Evolutionary conservation across 345 rosid genomes (phyloP), one percentile per base, ranked within the genome.

Genomic region (Heritiera fomes): DNA sequence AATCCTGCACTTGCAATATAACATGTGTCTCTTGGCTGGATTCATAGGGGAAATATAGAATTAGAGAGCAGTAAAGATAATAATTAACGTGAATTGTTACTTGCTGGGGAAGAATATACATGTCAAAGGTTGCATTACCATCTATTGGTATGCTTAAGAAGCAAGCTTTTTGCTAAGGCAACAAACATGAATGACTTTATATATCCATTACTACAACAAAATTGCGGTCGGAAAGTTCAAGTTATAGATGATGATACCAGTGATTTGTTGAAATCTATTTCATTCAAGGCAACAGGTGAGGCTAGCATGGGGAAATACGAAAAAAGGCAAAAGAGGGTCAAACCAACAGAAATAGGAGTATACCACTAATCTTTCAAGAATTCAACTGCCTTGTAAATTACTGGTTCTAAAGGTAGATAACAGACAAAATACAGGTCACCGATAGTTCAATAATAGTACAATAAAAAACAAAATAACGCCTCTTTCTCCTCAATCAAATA

Each of bases 21-120:
- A 78, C 96, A 91, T 8, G 93, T 89, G 66, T 90, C 98, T 84
- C 98, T 88, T 3, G 93, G 98, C 94, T 94, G 84, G 84, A 86
- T 90, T 83, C 84, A 78, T 0, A 6, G 23, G 38, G 17, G 7
- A 62, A 75, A 23, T 46, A 47, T 6, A 65, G 45, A 60, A 68
- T 60, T 28, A 49, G 30, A 53, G 18, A 34, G 30, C 38, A 38
- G 17, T 8, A 56, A 76, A 14, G 53, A 43, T 72, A 12, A 60
- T 10, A 20, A 79, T 8, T 34, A 34, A 34, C 38, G 3, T 34
- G 38, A 34, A 34, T 34, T 34, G 38, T 34, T 34, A 34, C 38
- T 46, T 46, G 55, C 6, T 7, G 13, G 40, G 2, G 34, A 14
- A 67, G 17, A 65, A 8, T 6, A 43, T 67, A 43, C 5, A 38